A percentile compares a stretch with the other conserved stretches of the same genome.
Conservation (phyloP, 805 yeast species). For the Candida ponderosae region DNA sequence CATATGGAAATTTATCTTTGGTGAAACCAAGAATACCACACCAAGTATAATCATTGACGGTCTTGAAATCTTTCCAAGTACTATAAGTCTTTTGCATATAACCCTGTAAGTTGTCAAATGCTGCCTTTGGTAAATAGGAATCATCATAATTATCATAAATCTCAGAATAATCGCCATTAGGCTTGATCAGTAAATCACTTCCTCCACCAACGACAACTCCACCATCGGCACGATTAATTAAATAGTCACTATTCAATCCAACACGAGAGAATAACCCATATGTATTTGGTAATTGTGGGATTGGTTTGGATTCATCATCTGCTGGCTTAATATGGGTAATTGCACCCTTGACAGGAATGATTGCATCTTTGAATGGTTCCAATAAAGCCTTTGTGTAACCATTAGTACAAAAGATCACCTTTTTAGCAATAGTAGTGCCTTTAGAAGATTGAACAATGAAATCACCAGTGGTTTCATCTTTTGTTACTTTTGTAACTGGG, state of each 20-base stretch:
- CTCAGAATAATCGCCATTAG: slow-evolving; percentile 5
- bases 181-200: background rate
- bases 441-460: slow-evolving; percentile 3
- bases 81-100: slow-evolving; percentile 25
- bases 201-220: slow-evolving; percentile 27
- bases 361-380: slow-evolving; percentile 18
- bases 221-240: slow-evolving; percentile 33
- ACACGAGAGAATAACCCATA: slow-evolving; percentile 21
- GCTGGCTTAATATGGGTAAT: slow-evolving; percentile 22
- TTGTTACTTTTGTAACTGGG: slow-evolving; percentile 25
- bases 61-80: slow-evolving; percentile 23
- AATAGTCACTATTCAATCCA: slow-evolving; percentile 23
- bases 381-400: slow-evolving; percentile 30
- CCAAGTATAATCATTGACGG: slow-evolving; percentile 27
- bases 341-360: slow-evolving; percentile 28
- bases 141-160: slow-evolving; percentile 29
- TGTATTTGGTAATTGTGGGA: slow-evolving; percentile 29
- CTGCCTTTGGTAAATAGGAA: slow-evolving; percentile 19
- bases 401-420: slow-evolving; percentile 24
- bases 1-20: slow-evolving; percentile 31
- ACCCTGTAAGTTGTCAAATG: slow-evolving; percentile 16
- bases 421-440: slow-evolving; percentile 23
- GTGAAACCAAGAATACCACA: slow-evolving; percentile 41
- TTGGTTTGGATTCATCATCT: slow-evolving; percentile 8
- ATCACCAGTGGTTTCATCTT: background rate